These are phyloP conservation scores for Phytophthora pinifolia DNA, from an alignment of 352 stramenopile species.

Conservation along the genomic window DNA sequence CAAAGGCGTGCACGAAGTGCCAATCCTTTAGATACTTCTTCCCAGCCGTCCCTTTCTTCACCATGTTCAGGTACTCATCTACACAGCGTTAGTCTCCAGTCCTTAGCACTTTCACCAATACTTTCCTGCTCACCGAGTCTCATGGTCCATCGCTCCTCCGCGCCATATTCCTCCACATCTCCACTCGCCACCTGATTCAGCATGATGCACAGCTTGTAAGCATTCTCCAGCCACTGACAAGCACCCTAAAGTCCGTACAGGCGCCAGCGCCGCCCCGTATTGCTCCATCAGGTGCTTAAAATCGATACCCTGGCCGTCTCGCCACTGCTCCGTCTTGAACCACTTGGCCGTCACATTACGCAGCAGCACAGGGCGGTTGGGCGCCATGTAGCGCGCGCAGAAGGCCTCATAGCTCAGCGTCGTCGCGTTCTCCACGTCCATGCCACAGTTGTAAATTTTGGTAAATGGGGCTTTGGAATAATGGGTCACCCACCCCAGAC, in stretches of 20 bases:
- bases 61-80: slow-evolving; percentile 68
- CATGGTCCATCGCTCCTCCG: slow-evolving; percentile 59
- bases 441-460: no score
- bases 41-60: slow-evolving; percentile 44
- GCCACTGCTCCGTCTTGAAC: slow-evolving; percentile 32
- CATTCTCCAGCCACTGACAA: background rate
- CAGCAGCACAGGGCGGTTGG: slow-evolving; percentile 71
- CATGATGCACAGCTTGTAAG: background rate
- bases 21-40: slow-evolving; percentile 87
- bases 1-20: slow-evolving; percentile 76
- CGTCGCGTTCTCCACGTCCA: slow-evolving; percentile 55
- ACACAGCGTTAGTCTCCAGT: background rate
- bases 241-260: slow-evolving; percentile 30
- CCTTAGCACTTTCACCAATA: slow-evolving; percentile 1
- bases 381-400: slow-evolving; percentile 68
- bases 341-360: slow-evolving; percentile 47
- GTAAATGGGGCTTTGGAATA: no score
- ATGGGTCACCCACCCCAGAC: no score
- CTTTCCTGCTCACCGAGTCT: slow-evolving; percentile 42
- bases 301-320: slow-evolving; percentile 35
- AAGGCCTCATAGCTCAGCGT: slow-evolving; percentile 69
- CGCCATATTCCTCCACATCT: slow-evolving; percentile 57
- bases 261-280: slow-evolving; percentile 57
- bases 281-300: slow-evolving; percentile 36
- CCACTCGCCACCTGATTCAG: slow-evolving; percentile 58